Percentiles rank a stretch among this genome's conserved stretches.
Conservation (phyloP, 2,329 filamentous ascomycete species). For the Botryotinia convoluta region DNA sequence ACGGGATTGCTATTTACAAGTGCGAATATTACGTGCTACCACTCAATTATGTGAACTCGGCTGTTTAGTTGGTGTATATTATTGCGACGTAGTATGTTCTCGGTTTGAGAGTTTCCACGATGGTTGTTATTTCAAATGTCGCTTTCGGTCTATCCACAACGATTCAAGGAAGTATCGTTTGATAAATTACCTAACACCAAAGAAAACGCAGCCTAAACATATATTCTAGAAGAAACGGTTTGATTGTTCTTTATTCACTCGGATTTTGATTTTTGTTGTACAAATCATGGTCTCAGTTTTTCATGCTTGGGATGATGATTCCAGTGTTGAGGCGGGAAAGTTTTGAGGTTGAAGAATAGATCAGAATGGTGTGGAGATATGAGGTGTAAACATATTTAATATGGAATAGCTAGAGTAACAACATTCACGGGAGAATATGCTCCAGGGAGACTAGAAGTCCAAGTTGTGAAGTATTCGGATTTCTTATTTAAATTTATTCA, state of each 20-base stretch:
- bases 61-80: background rate
- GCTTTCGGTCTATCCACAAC: background rate
- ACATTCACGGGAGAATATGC: background rate
- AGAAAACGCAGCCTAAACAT: background rate
- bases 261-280: background rate
- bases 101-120: background rate
- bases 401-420: background rate
- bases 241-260: background rate
- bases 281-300: background rate
- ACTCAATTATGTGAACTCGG: background rate
- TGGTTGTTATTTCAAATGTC: background rate
- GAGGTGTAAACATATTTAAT: background rate
- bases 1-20: background rate
- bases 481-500: background rate
- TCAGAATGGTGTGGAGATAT: background rate
- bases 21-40: background rate
- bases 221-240: background rate
- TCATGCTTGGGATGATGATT: background rate
- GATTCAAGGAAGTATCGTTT: background rate
- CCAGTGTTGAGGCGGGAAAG: background rate
- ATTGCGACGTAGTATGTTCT: background rate
- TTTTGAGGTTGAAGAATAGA: background rate
- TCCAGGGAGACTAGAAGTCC: too few species aligned
- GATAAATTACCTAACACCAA: background rate
- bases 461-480: background rate